Evolutionary conservation across 2,329 filamentous ascomycete genomes (phyloP).

Genomic region (Exophiala phaeomuriformis): DNA sequence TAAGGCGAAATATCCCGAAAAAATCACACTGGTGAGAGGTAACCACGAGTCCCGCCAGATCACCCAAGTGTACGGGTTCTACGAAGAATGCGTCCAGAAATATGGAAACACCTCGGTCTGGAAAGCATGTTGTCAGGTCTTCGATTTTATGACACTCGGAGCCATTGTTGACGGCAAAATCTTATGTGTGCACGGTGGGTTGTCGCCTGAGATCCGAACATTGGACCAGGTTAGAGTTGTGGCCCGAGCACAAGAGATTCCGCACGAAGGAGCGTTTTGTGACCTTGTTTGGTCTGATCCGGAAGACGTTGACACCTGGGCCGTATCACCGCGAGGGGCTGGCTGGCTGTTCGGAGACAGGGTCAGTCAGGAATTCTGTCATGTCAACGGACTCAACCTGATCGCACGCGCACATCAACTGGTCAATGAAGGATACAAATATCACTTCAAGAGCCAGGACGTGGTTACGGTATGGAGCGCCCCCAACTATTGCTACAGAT

Average conservation of each 20-base stretch:
- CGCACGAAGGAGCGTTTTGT: slow-evolving; percentile 69
- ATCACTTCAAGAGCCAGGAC: slow-evolving; percentile 90
- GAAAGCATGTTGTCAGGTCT: slow-evolving; percentile 72
- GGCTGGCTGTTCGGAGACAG: slow-evolving; percentile 64
- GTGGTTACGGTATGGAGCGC: slow-evolving; percentile 84
- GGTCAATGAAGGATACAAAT: slow-evolving; percentile 76
- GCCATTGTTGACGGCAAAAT: slow-evolving; percentile 68
- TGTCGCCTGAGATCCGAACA: slow-evolving; percentile 66
- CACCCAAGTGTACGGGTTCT: slow-evolving; percentile 71
- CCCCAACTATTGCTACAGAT: slow-evolving; percentile 91
- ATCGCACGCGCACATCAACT: slow-evolving; percentile 68
- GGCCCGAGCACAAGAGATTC: slow-evolving; percentile 66
- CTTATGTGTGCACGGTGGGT: slow-evolving; percentile 63
- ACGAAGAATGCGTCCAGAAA: slow-evolving; percentile 69
- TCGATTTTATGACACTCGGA: slow-evolving; percentile 67
- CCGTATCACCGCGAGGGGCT: slow-evolving; percentile 60
- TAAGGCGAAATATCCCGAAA: slow-evolving; percentile 55
- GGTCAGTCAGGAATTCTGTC: slow-evolving; percentile 68
- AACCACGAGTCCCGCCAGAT: slow-evolving; percentile 73
- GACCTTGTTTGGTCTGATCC: slow-evolving; percentile 72
- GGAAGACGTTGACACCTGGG: slow-evolving; percentile 64
- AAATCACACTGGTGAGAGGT: slow-evolving; percentile 64
- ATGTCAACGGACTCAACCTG: slow-evolving; percentile 64
- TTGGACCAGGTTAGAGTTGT: slow-evolving; percentile 69
- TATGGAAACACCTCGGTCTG: slow-evolving; percentile 71